Conservation (phyloP, 306 rosid genomes). For the Citrullus colocynthis region DNA sequence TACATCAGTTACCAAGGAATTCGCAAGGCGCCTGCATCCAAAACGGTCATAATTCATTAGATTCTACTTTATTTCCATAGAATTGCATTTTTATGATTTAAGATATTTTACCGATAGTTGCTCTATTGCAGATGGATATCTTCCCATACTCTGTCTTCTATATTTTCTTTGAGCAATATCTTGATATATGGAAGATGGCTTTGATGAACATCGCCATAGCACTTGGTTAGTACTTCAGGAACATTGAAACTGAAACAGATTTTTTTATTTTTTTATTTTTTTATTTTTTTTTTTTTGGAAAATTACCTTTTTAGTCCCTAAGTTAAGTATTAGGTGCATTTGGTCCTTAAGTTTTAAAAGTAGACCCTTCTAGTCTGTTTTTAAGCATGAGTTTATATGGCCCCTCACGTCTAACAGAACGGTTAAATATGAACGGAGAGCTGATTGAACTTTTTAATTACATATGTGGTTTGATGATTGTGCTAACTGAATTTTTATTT, state of each 20-base stretch:
- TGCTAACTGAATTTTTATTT: too few relatives aligned
- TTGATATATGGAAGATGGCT: conserved; percentile 78
- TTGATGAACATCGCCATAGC: conserved; percentile 61
- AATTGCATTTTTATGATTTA: conserved; percentile 10
- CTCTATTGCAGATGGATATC: conserved; percentile 74
- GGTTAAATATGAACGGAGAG: too few relatives aligned
- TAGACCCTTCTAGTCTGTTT: too few relatives aligned
- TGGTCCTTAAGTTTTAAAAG: too few relatives aligned
- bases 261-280: background rate
- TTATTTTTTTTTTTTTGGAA: background rate
- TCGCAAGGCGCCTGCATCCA: background rate
- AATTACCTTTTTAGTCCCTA: too few relatives aligned
- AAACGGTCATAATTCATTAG: background rate
- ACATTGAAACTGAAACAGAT: background rate
- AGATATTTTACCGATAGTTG: conserved; percentile 14
- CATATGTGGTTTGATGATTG: too few relatives aligned
- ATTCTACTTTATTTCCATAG: background rate
- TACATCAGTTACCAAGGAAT: background rate
- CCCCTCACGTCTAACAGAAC: too few relatives aligned
- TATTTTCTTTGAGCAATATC: conserved; percentile 92
- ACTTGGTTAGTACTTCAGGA: conserved; percentile 53
- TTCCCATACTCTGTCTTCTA: conserved; percentile 97
- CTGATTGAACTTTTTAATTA: too few relatives aligned
- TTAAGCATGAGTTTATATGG: too few relatives aligned
- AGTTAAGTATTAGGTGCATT: too few relatives aligned